Base-by-base conservation (phyloP, 176 grass and related monocot genomes). In the Rhynchospora breviuscula region DNA sequence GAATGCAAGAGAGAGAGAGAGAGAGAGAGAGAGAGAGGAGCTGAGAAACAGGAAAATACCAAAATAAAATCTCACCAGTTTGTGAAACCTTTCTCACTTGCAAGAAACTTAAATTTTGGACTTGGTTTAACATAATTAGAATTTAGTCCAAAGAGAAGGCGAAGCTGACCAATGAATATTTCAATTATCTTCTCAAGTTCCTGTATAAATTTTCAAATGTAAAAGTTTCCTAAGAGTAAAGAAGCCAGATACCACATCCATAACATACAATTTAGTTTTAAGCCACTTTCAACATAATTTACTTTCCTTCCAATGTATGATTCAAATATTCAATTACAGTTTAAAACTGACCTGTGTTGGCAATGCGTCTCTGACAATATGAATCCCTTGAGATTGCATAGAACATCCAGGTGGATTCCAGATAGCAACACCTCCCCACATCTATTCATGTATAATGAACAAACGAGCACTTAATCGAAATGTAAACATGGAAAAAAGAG, bases 371-470 rank as follows among this genome's bases (percentile, higher is more conserved):
- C 12, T 70, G 58, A 57, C 52, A 78, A 63, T 52, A 86, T 47
- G 63, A 31, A 35, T 61, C 78, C 59, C 80, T 47, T 87, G 75
- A 25, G 84, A 90, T 79, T 43, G 83, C 85, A 81, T 17, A 78
- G 84, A 93, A 72, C 96, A 99, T 53, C 67, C 60, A 2, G 88
- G 96, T 83, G 96, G 91, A 84, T 99, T 99, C 96, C 96, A 95
- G 58, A 95, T 90, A 87, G 87, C 40, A 76, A 99, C 89, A 64
- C 96, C 93, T 92, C 96, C 96, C 96, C 96, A 99, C 93, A 95
- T 90, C 96, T 99, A 90, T 66, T 40, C 59, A 77, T 72, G 52
- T 9, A 83, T 80, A 31, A 59, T 63, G 64, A 90, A 66, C 7
- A 26, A 64, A 64, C 76, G 64, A 63, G 51, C 81, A 84, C 18